Base-by-base conservation (phyloP, 2,329 filamentous ascomycete genomes). In the Arthrinium phaeospermum region DNA sequence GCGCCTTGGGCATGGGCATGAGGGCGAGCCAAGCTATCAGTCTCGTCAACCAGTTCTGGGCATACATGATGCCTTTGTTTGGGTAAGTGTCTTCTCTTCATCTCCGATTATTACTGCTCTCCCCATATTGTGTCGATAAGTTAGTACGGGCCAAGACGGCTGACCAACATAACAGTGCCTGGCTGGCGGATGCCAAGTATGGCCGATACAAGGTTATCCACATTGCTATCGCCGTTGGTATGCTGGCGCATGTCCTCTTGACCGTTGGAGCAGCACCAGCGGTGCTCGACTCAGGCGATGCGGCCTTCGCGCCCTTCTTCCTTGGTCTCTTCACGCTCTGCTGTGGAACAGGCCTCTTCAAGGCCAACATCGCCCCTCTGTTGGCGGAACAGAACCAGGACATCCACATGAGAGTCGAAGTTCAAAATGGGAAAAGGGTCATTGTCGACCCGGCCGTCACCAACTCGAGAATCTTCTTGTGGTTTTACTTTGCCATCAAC, bases 281-380 rank as follows among this genome's bases (percentile, higher is more conserved):
- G 3, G 89, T 93, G 68, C 91, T 94, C 67, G 82, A 88, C 64
- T 82, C 89, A 74, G 82, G 83, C 47, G 86, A 90, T 22, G 84
- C 86, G 16, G 85, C 91, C 0, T 88, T 70, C 44, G 68, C 68
- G 14, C 68, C 68, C 34, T 70, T 70, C 47, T 70, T 70, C 68
- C 68, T 70, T 37, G 68, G 68, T 12, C 47, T 70, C 16, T 70
- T 70, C 34, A 53, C 47, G 14, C 49, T 70, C 12, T 70, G 45
- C 77, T 87, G 46, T 44, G 93, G 93, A 61, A 94, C 92, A 1
- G 93, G 93, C 74, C 92, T 93, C 78, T 94, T 95, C 88, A 96
- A 95, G 85, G 89, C 91, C 75, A 95, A 95, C 78, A 92, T 95
- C 61, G 91, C 91, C 0, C 91, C 92, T 0, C 83, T 94, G 24